These are phyloP conservation scores for Phycomyces nitens DNA, from an alignment of 192 early-diverging fungal species.

Conservation along the genomic window DNA sequence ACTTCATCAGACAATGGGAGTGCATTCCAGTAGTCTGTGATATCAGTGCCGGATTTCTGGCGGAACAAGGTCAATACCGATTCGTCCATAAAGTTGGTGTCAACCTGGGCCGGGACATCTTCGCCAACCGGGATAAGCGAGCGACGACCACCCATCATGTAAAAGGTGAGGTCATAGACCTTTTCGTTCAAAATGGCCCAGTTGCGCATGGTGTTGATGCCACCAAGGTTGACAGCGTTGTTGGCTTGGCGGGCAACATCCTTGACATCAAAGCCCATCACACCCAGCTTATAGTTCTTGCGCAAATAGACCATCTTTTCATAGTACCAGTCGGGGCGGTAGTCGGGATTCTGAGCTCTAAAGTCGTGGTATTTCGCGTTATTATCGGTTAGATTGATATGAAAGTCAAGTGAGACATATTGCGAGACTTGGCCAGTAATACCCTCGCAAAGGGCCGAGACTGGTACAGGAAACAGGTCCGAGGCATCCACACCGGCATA, in stretches of 20 bases:
- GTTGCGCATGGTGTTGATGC: slow-evolving; percentile 33
- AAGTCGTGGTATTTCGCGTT: slow-evolving; percentile 70
- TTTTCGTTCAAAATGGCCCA: slow-evolving; percentile 67
- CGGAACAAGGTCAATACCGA: slow-evolving; percentile 62
- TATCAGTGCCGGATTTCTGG: slow-evolving; percentile 60
- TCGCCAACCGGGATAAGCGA: slow-evolving; percentile 40
- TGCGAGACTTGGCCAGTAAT: slow-evolving; percentile 37
- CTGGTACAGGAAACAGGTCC: slow-evolving; percentile 68
- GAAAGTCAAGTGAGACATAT: slow-evolving; percentile 44
- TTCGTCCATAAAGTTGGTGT: slow-evolving; percentile 57
- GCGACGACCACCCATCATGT: slow-evolving; percentile 53
- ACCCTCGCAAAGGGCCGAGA: slow-evolving; percentile 57
- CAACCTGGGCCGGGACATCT: slow-evolving; percentile 36
- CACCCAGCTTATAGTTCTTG: slow-evolving; percentile 61
- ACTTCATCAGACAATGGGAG: slow-evolving; percentile 44
- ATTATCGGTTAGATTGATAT: slow-evolving; percentile 42
- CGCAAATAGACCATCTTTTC: slow-evolving; percentile 59
- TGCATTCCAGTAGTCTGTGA: slow-evolving; percentile 55
- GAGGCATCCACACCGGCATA: slow-evolving; percentile 63
- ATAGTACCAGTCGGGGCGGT: slow-evolving; percentile 66
- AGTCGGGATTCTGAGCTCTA: slow-evolving; percentile 57
- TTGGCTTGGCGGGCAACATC: slow-evolving; percentile 51
- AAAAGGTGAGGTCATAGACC: slow-evolving; percentile 70
- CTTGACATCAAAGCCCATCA: slow-evolving; percentile 57
- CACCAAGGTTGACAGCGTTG: slow-evolving; percentile 20